phyloP scores from a whole-genome alignment of 2,329 filamentous ascomycete genomes.

The Sclerotinia borealis region DNA sequence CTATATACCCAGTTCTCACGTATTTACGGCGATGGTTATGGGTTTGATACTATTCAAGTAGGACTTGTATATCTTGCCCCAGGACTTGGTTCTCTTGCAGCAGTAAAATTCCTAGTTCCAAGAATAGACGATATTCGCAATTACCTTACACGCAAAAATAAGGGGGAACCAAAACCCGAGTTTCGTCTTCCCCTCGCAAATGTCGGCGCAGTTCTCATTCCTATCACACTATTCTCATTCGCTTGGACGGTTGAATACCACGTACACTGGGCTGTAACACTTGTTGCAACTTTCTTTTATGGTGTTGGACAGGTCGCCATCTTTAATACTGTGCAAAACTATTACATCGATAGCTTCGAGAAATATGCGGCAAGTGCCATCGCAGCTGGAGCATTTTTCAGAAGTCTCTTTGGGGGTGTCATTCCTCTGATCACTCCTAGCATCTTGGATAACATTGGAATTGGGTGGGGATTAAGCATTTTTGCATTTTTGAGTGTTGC shows the following conservation, averaged over 20 bases:
- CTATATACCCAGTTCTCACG: constrained; percentile 41
- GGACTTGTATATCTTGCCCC: constrained; percentile 41
- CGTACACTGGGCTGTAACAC: constrained; percentile 51
- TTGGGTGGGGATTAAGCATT: constrained; percentile 45
- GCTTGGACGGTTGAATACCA: constrained; percentile 51
- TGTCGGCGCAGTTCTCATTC: constrained; percentile 47
- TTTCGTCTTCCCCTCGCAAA: constrained; percentile 41
- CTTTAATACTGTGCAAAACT: constrained; percentile 47
- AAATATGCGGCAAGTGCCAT: constrained; percentile 45
- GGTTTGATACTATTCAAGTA: constrained; percentile 37
- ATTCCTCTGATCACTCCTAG: constrained; percentile 40
- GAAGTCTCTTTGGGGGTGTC: constrained; percentile 41
- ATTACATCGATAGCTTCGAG: constrained; percentile 48
- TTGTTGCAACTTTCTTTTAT: constrained; percentile 43
- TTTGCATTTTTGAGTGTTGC: constrained; percentile 41
- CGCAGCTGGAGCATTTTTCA: constrained; percentile 43
- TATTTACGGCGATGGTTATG: constrained; percentile 42
- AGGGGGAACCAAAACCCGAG: constrained; percentile 35
- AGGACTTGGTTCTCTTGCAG: constrained; percentile 33
- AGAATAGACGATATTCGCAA: constrained; percentile 44
- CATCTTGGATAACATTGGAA: constrained; percentile 40
- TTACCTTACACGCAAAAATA: constrained; percentile 35
- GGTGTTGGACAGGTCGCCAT: constrained; percentile 48
- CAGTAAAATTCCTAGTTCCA: constrained; percentile 35
- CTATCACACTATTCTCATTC: constrained; percentile 53